Conservation (phyloP, 169 alveolate genomes). For the Cyclospora cayetanensis region DNA sequence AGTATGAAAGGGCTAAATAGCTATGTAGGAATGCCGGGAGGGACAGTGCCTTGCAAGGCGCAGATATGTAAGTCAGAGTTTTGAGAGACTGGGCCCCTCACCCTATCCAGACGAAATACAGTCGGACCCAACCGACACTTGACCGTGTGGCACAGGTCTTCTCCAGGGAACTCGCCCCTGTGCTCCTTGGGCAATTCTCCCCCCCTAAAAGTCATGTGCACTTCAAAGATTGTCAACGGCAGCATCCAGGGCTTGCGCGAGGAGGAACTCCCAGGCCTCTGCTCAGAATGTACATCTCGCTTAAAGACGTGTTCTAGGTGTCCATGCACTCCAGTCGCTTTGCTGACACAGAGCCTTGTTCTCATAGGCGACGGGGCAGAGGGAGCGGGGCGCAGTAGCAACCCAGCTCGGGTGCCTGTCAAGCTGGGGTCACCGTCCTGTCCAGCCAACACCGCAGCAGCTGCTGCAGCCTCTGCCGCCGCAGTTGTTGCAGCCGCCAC, state of each 20-base stretch:
- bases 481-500: conserved; percentile 20
- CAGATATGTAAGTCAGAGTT: too few species aligned
- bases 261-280: background rate
- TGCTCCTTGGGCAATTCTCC: background rate
- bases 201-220: background rate
- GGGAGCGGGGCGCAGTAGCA: conserved; percentile 21
- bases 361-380: conserved; percentile 8
- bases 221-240: background rate
- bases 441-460: conserved; percentile 26
- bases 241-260: background rate
- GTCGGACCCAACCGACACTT: background rate
- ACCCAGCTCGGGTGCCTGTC: background rate
- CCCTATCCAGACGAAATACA: background rate
- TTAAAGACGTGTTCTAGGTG: background rate
- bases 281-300: background rate
- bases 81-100: too few species aligned
- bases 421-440: background rate
- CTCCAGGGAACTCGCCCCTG: background rate
- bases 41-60: too few species aligned
- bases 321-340: background rate
- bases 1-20: too few species aligned
- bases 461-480: conserved; percentile 29
- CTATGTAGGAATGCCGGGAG: too few species aligned
- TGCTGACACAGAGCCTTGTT: background rate
- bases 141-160: background rate